Evolutionary conservation across 2,329 filamentous ascomycete species (phyloP), one percentile per base, ranked within the genome.

Genomic region (Claviceps citrina): DNA sequence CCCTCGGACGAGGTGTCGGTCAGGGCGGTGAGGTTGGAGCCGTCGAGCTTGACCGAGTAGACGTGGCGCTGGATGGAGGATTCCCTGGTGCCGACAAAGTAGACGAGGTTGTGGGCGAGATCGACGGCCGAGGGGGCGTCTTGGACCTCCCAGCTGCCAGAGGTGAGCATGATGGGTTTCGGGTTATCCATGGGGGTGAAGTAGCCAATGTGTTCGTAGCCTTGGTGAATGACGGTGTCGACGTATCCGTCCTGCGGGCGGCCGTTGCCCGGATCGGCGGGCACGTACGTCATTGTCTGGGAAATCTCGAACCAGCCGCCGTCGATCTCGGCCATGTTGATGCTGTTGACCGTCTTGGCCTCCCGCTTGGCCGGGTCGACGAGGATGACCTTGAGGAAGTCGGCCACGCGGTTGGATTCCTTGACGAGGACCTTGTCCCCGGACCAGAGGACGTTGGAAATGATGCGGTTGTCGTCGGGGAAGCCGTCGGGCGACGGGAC

Each of bases 261-360:
- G 12, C 83, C 84, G 46, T 83, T 84, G 9, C 63, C 58, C 18
- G 81, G 72, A 55, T 95, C 84, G 3, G 85, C 83, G 2, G 91
- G 91, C 42, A 98, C 79, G 54, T 81, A 96, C 12, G 68, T 77
- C 3, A 87, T 94, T 31, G 80, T 75, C 51, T 94, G 81, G 1
- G 85, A 84, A 31, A 94, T 84, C 61, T 98, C 91, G 51, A 95
- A 89, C 91, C 91, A 98, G 26, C 91, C 93, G 18, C 87, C 87
- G 56, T 98, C 91, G n/a, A 95, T 68, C 42, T 80, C 70, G 47
- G 77, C 74, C 36, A 95, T 76, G 57, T 98, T 77, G 36, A 84
- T 73, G 16, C 78, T 81, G 46, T 89, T 73, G 36, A 95, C 77
- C 1, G 83, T 80, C 57, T 81, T 82, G 24, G 84, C 87, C 16